Evolutionary conservation across 441 rosid species (phyloP).

Genomic region (Daphne laureola): DNA sequence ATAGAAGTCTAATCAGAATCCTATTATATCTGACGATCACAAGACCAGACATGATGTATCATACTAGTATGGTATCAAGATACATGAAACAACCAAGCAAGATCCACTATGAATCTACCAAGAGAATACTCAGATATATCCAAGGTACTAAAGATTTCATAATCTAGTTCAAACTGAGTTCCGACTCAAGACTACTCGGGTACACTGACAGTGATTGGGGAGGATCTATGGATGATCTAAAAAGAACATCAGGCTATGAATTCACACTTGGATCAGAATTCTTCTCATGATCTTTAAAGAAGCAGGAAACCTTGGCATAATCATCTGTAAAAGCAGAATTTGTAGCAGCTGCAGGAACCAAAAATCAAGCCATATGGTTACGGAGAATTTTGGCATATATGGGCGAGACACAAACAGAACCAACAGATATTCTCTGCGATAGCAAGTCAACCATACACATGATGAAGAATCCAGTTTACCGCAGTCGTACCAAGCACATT

Average conservation of each 20-base stretch:
- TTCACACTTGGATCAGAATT: neutral
- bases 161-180: neutral
- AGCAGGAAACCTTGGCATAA: neutral
- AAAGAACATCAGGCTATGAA: neutral
- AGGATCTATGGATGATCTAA: neutral
- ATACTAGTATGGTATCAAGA: neutral
- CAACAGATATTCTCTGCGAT: neutral
- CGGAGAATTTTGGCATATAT: too few relatives aligned
- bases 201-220: neutral
- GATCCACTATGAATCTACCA: neutral
- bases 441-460: neutral
- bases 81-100: constrained; percentile 8
- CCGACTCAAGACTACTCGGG: neutral
- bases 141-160: neutral
- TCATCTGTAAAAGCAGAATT: neutral
- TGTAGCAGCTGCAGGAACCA: neutral
- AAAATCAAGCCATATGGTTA: neutral
- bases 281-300: neutral
- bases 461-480: neutral
- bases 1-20: neutral
- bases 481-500: neutral
- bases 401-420: neutral
- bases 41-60: neutral
- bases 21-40: constrained; percentile 4
- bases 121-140: neutral